Conservation (phyloP, 179 eudicot genomes). For the Patellifolia procumbens region DNA sequence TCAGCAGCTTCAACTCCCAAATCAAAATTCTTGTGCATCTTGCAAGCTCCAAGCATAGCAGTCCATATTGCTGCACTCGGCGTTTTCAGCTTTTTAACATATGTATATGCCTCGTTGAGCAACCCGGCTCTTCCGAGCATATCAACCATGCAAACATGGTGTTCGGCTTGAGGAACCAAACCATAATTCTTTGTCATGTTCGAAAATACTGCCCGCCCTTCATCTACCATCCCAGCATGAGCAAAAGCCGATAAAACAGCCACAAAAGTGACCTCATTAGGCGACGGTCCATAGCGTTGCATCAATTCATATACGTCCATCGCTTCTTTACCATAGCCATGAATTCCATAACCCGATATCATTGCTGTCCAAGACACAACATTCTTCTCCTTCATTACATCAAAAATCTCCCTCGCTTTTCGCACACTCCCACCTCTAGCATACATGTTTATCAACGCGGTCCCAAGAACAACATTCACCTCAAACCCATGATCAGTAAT, state of each 20-base stretch:
- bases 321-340: slow-evolving; percentile 42
- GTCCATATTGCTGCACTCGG: slow-evolving; percentile 35
- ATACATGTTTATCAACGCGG: slow-evolving; percentile 37
- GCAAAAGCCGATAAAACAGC: slow-evolving; percentile 37
- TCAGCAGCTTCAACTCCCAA: slow-evolving; percentile 38
- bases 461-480: slow-evolving; percentile 25
- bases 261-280: slow-evolving; percentile 38
- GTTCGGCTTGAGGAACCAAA: slow-evolving; percentile 26
- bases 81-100: slow-evolving; percentile 16
- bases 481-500: slow-evolving; percentile 17
- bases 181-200: slow-evolving; percentile 29
- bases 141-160: slow-evolving; percentile 43
- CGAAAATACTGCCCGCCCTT: slow-evolving; percentile 28
- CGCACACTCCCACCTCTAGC: slow-evolving; percentile 32
- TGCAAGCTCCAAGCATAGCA: slow-evolving; percentile 43
- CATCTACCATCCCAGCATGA: slow-evolving; percentile 37
- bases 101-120: slow-evolving; percentile 31
- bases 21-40: slow-evolving; percentile 33
- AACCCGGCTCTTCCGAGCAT: slow-evolving; percentile 41
- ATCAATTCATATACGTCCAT: slow-evolving; percentile 25
- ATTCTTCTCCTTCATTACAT: slow-evolving; percentile 31
- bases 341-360: slow-evolving; percentile 39
- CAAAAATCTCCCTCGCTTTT: slow-evolving; percentile 38
- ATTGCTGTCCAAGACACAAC: slow-evolving; percentile 40
- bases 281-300: slow-evolving; percentile 17